A percentile compares a stretch with the other conserved stretches of the same genome.
Evolutionary conservation across 805 yeast genomes (phyloP).

Genomic region (Ogataea thermomethanolica): DNA sequence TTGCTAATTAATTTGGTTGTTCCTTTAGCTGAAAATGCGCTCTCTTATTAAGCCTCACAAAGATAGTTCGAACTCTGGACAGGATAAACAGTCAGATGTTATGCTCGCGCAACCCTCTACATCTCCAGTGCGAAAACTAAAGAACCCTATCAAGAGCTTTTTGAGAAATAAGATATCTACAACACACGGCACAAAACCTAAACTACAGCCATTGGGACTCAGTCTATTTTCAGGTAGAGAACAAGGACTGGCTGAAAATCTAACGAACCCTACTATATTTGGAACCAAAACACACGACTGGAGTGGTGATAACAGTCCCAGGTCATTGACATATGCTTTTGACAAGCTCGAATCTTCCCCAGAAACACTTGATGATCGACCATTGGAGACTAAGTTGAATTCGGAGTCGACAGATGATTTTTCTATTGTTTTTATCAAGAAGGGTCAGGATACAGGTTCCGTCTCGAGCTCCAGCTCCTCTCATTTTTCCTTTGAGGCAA

Average conservation of each 20-base stretch:
- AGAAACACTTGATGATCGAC: not conserved
- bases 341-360: constrained; percentile 3
- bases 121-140: constrained; percentile 20
- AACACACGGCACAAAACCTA: not conserved
- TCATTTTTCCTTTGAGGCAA: constrained; percentile 34
- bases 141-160: constrained; percentile 27
- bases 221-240: no score
- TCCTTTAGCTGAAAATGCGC: constrained; percentile 21
- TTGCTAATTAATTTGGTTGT: not conserved
- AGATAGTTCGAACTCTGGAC: constrained; percentile 17
- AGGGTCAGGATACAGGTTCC: constrained; percentile 2
- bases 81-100: constrained; percentile 1
- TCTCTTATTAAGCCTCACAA: constrained; percentile 32
- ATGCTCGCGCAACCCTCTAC: no score
- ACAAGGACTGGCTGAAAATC: not conserved
- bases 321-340: constrained; percentile 12
- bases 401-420: constrained; percentile 22
- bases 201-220: no score
- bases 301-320: constrained; percentile 22
- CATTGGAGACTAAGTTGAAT: not conserved
- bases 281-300: constrained; percentile 33
- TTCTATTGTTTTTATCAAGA: constrained; percentile 22
- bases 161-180: constrained; percentile 25
- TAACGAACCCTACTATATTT: constrained; percentile 26
- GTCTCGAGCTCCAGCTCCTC: constrained; percentile 26